Conservation (phyloP, 2,329 filamentous ascomycete genomes). For the Conoideocrella luteorostrata region DNA sequence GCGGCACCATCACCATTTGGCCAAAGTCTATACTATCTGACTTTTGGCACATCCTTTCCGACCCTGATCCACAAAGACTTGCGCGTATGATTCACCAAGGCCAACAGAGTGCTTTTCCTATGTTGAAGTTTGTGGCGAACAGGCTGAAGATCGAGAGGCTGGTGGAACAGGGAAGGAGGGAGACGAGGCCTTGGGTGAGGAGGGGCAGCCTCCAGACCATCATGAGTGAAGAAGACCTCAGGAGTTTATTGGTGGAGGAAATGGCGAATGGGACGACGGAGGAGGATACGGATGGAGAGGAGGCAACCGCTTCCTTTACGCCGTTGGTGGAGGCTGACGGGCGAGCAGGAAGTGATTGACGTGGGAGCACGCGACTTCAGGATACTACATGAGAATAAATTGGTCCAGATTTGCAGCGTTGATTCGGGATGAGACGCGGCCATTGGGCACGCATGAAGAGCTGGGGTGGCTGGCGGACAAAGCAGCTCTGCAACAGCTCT, state of each 20-base stretch:
- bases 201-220: conserved; percentile 53
- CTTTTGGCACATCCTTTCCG: conserved; percentile 78
- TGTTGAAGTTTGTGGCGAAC: conserved; percentile 86
- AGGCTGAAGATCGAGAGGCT: conserved; percentile 73
- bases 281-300: conserved; percentile 30
- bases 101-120: conserved; percentile 83
- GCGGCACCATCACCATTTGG: conserved; percentile 94
- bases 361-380: background rate
- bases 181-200: conserved; percentile 42
- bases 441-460: too few species aligned
- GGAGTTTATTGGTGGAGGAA: conserved; percentile 37
- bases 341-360: background rate
- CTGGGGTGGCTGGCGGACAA: too few species aligned
- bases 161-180: conserved; percentile 52
- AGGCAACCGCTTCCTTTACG: conserved; percentile 16
- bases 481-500: too few species aligned
- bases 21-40: conserved; percentile 73
- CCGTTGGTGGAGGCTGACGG: conserved; percentile 20
- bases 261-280: conserved; percentile 29
- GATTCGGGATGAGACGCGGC: too few species aligned
- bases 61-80: conserved; percentile 68
- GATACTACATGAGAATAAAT: too few species aligned
- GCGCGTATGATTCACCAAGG: conserved; percentile 87
- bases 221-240: conserved; percentile 54
- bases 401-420: too few species aligned